Evolutionary conservation across 441 rosid species (phyloP), one percentile per base, ranked within the genome.

Genomic region (Populus hybrid): DNA sequence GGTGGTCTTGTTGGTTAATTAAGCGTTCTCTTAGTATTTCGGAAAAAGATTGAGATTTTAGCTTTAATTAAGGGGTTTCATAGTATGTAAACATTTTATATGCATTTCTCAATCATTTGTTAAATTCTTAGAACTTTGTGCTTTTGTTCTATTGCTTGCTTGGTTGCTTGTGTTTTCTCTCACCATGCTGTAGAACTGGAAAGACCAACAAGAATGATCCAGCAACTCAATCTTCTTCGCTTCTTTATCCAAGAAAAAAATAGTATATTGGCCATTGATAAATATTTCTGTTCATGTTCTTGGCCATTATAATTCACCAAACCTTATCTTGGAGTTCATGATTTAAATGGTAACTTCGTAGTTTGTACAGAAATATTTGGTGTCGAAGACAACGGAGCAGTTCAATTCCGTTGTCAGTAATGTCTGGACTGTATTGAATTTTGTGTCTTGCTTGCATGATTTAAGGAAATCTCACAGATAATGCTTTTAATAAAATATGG

Each of bases 391-490:
- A 72, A 16, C 57, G 8, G 23, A 57, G 28, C 53, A 42, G 3
- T 42, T 42, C 9, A 7, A 67, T 35, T 21, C 14, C 20, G 61
- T 6, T n/a, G 38, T 28, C 21, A 10, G 12, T 5, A 20, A 7
- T 67, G 40, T 2, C 46, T 40, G 46, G 46, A 40, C 46, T 40
- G 12, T 0, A 10, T 10, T 10, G 3, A 34, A 72, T 20, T 20
- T 34, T 1, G 30, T 16, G 38, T 30, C 12, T 30, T 40, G 21
- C 10, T 9, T 32, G 18, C 26, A 26, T 11, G 53, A 32, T 77
- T 20, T 46, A 42, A 42, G 53, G 53, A 42, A 75, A 68, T 77
- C 64, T 76, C 42, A 63, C 38, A 70, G 30, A 67, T 71, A 26
- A 67, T 32, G 16, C 28, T 10, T 1, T 24, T 30, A 50, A 69